Base-by-base conservation (phyloP, 2,329 filamentous ascomycete species). In the Cercospora zeina region DNA sequence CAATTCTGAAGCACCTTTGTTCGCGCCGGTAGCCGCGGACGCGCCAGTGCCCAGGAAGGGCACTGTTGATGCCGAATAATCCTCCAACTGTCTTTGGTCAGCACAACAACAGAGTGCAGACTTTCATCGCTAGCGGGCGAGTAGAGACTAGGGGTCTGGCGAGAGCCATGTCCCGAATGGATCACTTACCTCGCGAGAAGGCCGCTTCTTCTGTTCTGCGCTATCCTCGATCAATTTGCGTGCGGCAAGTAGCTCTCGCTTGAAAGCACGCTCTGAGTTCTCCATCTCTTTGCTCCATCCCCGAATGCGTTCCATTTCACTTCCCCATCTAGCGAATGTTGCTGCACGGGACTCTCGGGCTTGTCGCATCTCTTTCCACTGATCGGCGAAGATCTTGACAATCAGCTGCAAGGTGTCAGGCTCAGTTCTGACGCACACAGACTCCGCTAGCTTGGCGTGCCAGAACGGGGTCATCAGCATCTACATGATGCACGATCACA, bases 241-340 rank as follows among this genome's bases (percentile, higher is more conserved):
- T 1, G 93, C 90, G 34, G 86, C 78, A 62, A 92, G 84, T 30
- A 97, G 81, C 78, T 97, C 93, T 33, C 88, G 82, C 73, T 87
- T 89, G 76, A 97, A 96, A 3, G 88, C 81, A 45, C 85, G 83
- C 76, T 97, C 95, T n/a, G 89, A 88, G 54, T 87, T 83, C 76
- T 97, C 93, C 90, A 99, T 93, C 75, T 97, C 92, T 72, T 89
- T 90, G 61, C 90, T 89, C 95, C 95, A 99, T 33, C 93, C 92
- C 63, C 89, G 87, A 59, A 99, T 88, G 19, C 95, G 87, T 67
- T 97, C 93, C 83, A 99, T 92, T 75, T 97, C 95, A 30, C 83
- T 79, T 13, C 83, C 85, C 82, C 86, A 91, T 67, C 86, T 86
- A 3, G 82, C 81, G 55, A 93, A 88, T 31, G 81, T 78, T 6